phyloP scores from a whole-genome alignment of 495 filamentous ascomycete genomes.

The Penicillium cataractarum region DNA sequence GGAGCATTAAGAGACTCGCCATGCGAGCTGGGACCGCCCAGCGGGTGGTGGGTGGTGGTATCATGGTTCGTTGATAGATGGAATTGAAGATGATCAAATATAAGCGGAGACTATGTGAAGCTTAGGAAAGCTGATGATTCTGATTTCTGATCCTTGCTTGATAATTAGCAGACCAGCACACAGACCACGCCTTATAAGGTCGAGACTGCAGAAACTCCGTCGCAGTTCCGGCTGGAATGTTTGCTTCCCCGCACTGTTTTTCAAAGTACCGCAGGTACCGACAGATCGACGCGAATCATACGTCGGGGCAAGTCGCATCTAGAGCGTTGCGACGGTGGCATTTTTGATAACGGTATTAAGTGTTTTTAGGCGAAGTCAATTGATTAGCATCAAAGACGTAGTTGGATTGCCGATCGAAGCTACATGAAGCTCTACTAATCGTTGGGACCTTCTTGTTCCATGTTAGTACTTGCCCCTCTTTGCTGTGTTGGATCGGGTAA shows the following conservation, averaged over 20 bases:
- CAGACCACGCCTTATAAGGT: slow-evolving; percentile 5
- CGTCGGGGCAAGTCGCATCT: slow-evolving; percentile 21
- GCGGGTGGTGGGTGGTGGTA: slow-evolving; percentile 5
- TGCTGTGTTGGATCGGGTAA: not conserved
- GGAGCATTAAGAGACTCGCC: slow-evolving; percentile 22
- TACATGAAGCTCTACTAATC: no score
- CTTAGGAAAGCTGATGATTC: not conserved
- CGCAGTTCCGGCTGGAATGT: not conserved
- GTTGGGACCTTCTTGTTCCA: not conserved
- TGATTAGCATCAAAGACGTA: not conserved
- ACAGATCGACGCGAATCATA: slow-evolving; percentile 17
- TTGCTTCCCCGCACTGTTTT: slow-evolving; percentile 24
- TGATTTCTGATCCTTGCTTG: not conserved
- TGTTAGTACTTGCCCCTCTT: not conserved
- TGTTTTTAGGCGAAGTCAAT: not conserved
- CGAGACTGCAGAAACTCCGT: not conserved
- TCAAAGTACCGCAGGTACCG: not conserved
- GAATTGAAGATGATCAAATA: not conserved
- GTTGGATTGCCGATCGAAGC: not conserved
- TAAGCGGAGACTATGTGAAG: not conserved
- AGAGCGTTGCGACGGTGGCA: slow-evolving; percentile 24
- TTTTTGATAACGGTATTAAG: slow-evolving; percentile 14
- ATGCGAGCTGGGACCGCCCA: slow-evolving; percentile 14
- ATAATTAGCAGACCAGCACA: not conserved
- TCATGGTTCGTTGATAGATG: not conserved